phyloP scores from a whole-genome alignment of 768 basidiomycete genomes.

The Leccinum arenicola region DNA sequence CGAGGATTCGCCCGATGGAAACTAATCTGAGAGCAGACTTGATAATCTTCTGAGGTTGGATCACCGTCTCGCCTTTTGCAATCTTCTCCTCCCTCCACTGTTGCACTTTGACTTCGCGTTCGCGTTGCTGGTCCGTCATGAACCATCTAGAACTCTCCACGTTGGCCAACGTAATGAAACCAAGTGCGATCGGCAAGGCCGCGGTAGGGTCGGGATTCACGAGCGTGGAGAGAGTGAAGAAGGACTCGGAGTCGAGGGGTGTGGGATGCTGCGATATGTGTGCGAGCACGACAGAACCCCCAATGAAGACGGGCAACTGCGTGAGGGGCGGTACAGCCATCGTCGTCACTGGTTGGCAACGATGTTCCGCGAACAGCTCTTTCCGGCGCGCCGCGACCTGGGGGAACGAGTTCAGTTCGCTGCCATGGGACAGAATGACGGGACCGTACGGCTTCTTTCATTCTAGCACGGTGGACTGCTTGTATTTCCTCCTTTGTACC shows the following conservation, averaged over 20 bases:
- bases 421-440: background rate
- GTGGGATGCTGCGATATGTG: constrained; percentile 55
- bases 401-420: constrained; percentile 5
- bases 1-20: constrained; percentile 63
- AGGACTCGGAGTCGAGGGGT: constrained; percentile 74
- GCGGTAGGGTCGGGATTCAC: constrained; percentile 70
- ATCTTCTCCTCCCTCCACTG: constrained; percentile 44
- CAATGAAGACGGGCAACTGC: constrained; percentile 72
- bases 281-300: constrained; percentile 57
- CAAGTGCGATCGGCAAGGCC: constrained; percentile 65
- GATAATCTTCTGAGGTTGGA: constrained; percentile 48
- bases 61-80: constrained; percentile 42
- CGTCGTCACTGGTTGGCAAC: constrained; percentile 55
- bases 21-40: constrained; percentile 54
- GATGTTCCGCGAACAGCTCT: constrained; percentile 57
- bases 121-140: constrained; percentile 53
- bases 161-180: constrained; percentile 73
- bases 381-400: constrained; percentile 55
- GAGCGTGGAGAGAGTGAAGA: constrained; percentile 69
- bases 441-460: constrained; percentile 43
- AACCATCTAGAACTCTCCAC: constrained; percentile 79
- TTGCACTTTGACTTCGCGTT: constrained; percentile 47
- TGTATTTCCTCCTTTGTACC: constrained; percentile 54
- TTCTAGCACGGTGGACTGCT: constrained; percentile 46
- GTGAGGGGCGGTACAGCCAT: constrained; percentile 59